Conservation (phyloP, 176 grass and related monocot genomes). For the Guadua angustifolia region DNA sequence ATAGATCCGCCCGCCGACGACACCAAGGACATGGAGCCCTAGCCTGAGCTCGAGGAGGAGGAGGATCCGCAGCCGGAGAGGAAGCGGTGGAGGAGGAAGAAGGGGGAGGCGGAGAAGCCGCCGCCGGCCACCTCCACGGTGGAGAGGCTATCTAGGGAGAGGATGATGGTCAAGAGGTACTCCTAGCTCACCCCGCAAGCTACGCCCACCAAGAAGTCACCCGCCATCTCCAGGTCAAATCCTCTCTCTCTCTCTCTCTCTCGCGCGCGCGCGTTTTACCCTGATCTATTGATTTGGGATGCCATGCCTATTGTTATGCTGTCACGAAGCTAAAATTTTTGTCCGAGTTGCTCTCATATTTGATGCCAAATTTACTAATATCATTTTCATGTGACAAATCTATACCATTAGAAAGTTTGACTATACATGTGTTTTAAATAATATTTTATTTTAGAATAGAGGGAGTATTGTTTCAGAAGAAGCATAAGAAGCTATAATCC, state of each 20-base stretch:
- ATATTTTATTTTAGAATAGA: no score
- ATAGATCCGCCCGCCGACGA: slow-evolving; percentile 53
- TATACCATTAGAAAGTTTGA: no score
- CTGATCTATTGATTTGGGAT: slow-evolving; percentile 32
- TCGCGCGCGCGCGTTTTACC: no score
- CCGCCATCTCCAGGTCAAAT: slow-evolving; percentile 70
- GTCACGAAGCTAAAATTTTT: not conserved
- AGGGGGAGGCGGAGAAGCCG: slow-evolving; percentile 41
- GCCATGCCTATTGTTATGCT: not conserved
- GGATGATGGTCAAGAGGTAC: slow-evolving; percentile 90
- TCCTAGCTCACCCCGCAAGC: slow-evolving; percentile 58
- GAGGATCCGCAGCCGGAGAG: slow-evolving; percentile 2
- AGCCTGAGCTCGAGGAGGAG: slow-evolving; percentile 12
- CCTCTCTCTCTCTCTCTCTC: accelerated
- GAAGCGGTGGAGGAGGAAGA: slow-evolving; percentile 40
- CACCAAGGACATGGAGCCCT: slow-evolving; percentile 26
- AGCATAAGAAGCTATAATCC: no score
- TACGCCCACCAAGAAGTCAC: slow-evolving; percentile 56
- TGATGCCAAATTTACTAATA: no score
- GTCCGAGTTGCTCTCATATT: not conserved
- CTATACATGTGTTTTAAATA: no score
- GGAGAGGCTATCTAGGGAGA: slow-evolving; percentile 76
- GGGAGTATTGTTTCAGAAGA: no score
- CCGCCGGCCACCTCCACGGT: not conserved
- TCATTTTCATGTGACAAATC: no score